These are phyloP conservation scores for Dothiorella sarmentorum DNA, from an alignment of 2,329 filamentous ascomycete species.

Conservation along the genomic window DNA sequence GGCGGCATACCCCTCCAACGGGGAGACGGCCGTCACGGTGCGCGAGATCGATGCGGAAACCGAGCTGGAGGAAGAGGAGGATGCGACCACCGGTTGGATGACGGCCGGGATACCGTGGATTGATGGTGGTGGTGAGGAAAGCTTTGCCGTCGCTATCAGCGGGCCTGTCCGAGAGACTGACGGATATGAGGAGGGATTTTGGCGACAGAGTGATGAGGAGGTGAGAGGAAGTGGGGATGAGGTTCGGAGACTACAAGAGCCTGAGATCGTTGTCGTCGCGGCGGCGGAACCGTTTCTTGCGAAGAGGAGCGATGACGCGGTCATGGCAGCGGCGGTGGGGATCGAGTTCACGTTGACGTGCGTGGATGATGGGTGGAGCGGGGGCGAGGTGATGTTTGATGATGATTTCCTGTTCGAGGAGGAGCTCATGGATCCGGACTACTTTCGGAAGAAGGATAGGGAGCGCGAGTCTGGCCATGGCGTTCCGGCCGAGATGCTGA, in stretches of 20 bases:
- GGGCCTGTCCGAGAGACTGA: too few species aligned
- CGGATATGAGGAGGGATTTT: too few species aligned
- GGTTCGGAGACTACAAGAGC: too few species aligned
- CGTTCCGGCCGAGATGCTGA: too few species aligned
- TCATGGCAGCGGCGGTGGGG: neutral
- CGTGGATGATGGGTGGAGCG: neutral
- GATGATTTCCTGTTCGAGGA: conserved; percentile 2
- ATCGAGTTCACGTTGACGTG: conserved; percentile 4
- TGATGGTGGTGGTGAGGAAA: neutral
- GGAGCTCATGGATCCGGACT: conserved; percentile 4
- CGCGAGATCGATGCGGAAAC: neutral
- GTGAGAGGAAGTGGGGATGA: too few species aligned
- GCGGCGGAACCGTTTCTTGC: too few species aligned
- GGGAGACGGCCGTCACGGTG: neutral
- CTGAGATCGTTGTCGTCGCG: too few species aligned
- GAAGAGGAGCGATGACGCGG: neutral
- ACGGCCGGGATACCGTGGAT: neutral
- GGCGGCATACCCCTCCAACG: too few species aligned
- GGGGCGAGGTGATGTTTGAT: conserved; percentile 1
- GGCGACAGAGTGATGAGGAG: too few species aligned
- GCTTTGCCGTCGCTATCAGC: too few species aligned
- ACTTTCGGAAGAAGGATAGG: neutral
- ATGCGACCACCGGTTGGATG: too few species aligned
- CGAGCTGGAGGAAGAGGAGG: too few species aligned
- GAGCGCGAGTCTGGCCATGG: neutral